phyloP scores from a whole-genome alignment of 306 rosid genomes.

The Lupinus albus region DNA sequence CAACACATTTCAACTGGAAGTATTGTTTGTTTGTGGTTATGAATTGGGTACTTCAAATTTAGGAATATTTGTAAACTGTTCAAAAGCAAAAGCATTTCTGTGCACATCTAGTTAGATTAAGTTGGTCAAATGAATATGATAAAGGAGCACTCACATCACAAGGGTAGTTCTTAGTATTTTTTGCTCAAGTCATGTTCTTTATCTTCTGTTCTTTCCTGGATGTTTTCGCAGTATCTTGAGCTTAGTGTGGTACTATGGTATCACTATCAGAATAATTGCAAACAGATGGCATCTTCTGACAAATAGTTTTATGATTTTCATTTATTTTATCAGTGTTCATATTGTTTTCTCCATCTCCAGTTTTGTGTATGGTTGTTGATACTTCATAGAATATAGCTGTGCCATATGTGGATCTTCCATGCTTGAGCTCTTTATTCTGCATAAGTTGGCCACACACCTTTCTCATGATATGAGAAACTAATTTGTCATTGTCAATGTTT shows the following conservation, averaged over 20 bases:
- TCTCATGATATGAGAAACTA: not conserved
- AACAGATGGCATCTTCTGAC: slow-evolving; percentile 1
- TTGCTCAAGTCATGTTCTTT: not conserved
- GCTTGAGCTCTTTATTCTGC: slow-evolving; percentile 28
- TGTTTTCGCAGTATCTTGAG: not conserved
- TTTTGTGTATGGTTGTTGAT: slow-evolving; percentile 10
- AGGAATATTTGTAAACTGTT: not conserved
- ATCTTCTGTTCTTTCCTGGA: not conserved
- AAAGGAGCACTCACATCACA: not conserved
- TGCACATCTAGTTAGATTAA: slow-evolving; percentile 4
- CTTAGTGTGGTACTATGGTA: not conserved
- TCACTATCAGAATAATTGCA: slow-evolving; percentile 2
- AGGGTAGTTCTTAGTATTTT: not conserved
- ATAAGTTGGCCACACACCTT: not conserved
- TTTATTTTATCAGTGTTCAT: not conserved
- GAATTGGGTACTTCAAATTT: slow-evolving; percentile 8
- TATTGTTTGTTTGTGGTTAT: slow-evolving; percentile 11
- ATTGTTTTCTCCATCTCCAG: not conserved
- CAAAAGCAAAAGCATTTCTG: slow-evolving; percentile 8
- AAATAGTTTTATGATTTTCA: not conserved
- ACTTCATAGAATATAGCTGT: not conserved
- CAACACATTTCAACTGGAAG: not conserved
- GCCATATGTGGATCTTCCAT: slow-evolving; percentile 3
- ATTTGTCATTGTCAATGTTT: slow-evolving; percentile 4
- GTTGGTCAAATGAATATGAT: slow-evolving; percentile 8